A percentile compares a stretch with the other conserved stretches of the same genome.
phyloP scores from a whole-genome alignment of 2,329 filamentous ascomycete species.

The Fonsecaea nubica region DNA sequence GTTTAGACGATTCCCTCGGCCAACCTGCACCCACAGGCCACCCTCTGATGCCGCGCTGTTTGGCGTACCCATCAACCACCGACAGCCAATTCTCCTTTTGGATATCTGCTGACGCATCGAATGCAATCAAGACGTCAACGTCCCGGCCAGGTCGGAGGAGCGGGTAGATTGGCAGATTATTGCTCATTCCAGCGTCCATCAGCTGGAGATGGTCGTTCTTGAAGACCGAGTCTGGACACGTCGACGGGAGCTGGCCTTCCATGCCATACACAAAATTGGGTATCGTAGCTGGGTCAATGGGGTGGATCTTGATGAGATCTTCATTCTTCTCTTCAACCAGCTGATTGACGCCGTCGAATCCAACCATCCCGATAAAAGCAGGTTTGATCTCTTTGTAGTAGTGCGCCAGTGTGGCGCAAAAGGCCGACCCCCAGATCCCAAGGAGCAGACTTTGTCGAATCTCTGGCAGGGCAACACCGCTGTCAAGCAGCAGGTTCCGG shows the following conservation, averaged over 20 bases:
- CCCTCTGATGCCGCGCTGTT: conserved; percentile 86
- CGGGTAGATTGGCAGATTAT: conserved; percentile 95
- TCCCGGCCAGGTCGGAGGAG: conserved; percentile 85
- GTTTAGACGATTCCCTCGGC: conserved; percentile 69
- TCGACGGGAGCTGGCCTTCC: conserved; percentile 73
- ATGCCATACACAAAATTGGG: conserved; percentile 89
- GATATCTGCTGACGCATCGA: conserved; percentile 93
- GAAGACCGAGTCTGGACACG: conserved; percentile 79
- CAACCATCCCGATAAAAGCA: conserved; percentile 73
- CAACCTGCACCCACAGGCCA: conserved; percentile 97
- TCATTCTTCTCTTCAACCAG: conserved; percentile 82
- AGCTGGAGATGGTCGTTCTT: conserved; percentile 74
- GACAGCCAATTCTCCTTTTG: conserved; percentile 96
- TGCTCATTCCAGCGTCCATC: conserved; percentile 99
- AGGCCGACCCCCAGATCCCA: conserved; percentile 95
- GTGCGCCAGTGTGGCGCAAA: conserved; percentile 92
- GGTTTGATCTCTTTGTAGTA: conserved; percentile 96
- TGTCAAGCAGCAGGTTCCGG: conserved; percentile 65
- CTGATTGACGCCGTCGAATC: conserved; percentile 78
- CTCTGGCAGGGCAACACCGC: conserved; percentile 79
- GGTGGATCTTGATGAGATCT: conserved; percentile 88
- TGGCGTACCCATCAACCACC: conserved; percentile 89
- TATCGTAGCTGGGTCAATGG: conserved; percentile 87
- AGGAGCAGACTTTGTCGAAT: conserved; percentile 81
- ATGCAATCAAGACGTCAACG: conserved; percentile 88